Evolutionary conservation across 2,329 filamentous ascomycete species (phyloP).

Genomic region (Gremmenia infestans): DNA sequence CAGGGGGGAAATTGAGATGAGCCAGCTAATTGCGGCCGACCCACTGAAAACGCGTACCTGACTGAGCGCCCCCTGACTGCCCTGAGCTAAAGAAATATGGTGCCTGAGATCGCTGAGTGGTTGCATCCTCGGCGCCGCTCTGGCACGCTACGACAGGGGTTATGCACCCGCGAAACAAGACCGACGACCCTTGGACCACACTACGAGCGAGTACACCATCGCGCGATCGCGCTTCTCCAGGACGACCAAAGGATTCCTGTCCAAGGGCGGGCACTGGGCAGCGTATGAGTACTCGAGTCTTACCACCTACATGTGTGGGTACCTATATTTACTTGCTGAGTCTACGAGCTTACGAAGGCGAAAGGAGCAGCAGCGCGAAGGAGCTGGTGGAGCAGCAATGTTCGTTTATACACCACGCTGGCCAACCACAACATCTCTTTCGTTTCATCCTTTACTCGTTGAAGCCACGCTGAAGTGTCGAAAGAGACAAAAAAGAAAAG

Average conservation of each 20-base stretch:
- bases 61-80: neutral
- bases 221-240: neutral
- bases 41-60: slow-evolving; percentile 26
- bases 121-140: neutral
- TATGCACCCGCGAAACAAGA: slow-evolving; percentile 4
- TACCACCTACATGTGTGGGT: neutral
- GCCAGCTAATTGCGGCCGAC: slow-evolving; percentile 14
- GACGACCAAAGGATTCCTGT: too few species aligned
- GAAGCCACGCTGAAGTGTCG: too few species aligned
- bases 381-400: neutral
- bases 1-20: slow-evolving; percentile 28
- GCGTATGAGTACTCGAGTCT: neutral
- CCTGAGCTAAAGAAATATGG: neutral
- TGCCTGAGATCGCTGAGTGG: slow-evolving; percentile 12
- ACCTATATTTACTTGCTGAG: too few species aligned
- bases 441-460: too few species aligned
- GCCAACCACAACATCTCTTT: too few species aligned
- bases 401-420: too few species aligned
- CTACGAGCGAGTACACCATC: neutral
- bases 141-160: slow-evolving; percentile 14
- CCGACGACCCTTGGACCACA: neutral
- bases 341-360: too few species aligned
- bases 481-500: too few species aligned
- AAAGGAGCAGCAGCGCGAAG: neutral
- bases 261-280: too few species aligned